phyloP scores from a whole-genome alignment of 352 stramenopile species.

The Phytophthora citricola region DNA sequence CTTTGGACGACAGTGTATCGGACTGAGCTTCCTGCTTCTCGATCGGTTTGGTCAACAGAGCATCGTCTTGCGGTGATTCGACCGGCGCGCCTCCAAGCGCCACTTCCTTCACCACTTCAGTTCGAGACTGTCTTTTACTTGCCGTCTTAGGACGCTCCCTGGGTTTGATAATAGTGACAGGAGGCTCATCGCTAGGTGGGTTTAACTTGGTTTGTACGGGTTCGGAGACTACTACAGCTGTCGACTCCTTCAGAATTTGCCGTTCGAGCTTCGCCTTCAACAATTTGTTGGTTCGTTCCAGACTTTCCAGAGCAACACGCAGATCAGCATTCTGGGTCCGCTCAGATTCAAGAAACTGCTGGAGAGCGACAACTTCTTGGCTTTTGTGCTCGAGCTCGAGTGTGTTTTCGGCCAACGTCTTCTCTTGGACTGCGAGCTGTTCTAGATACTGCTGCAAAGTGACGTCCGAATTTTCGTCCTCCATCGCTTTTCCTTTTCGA shows the following conservation, averaged over 20 bases:
- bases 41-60: not conserved
- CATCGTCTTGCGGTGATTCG: not conserved
- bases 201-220: not conserved
- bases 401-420: constrained; percentile 64
- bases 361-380: constrained; percentile 50
- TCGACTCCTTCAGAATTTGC: constrained; percentile 72
- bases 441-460: constrained; percentile 54
- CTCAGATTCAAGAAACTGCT: constrained; percentile 42
- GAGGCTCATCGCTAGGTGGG: not conserved
- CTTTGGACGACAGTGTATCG: constrained; percentile 4
- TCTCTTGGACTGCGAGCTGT: constrained; percentile 61
- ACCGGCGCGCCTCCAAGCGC: constrained; percentile 1
- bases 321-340: constrained; percentile 40
- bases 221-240: constrained; percentile 12
- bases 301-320: constrained; percentile 52
- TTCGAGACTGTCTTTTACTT: constrained; percentile 15
- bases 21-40: constrained; percentile 12
- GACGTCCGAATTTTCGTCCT: constrained; percentile 35
- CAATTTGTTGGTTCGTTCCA: constrained; percentile 67
- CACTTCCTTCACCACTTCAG: constrained; percentile 10
- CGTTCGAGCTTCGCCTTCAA: constrained; percentile 68
- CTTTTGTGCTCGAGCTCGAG: constrained; percentile 67
- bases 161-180: constrained; percentile 1
- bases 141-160: constrained; percentile 21
- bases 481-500: constrained; percentile 36